These are phyloP conservation scores for Fusarium anthophilum DNA, from an alignment of 2,329 filamentous ascomycete genomes.

Conservation along the genomic window DNA sequence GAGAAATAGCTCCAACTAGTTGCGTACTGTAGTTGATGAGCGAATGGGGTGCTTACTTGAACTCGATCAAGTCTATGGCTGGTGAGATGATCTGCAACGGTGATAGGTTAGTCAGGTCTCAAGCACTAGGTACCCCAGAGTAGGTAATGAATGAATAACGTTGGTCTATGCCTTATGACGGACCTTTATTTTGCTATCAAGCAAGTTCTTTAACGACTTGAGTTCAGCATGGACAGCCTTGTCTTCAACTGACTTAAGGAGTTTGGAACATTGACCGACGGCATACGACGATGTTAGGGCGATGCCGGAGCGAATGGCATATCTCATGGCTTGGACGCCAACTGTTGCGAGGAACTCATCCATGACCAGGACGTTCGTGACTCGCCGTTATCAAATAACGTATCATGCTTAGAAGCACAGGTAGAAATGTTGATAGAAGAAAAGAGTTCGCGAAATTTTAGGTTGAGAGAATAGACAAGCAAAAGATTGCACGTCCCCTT, in stretches of 20 bases:
- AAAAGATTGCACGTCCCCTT: constrained; percentile 20
- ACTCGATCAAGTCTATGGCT: constrained; percentile 89
- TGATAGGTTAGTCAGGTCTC: constrained; percentile 17
- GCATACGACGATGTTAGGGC: constrained; percentile 86
- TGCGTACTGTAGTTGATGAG: background rate
- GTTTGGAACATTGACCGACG: constrained; percentile 80
- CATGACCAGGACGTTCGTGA: constrained; percentile 60
- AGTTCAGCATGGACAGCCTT: constrained; percentile 75
- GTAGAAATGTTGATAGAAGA: background rate
- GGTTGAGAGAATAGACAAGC: background rate
- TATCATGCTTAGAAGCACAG: constrained; percentile 22
- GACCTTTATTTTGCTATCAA: constrained; percentile 88
- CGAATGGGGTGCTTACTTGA: constrained; percentile 68
- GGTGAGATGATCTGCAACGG: constrained; percentile 80
- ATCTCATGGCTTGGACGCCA: constrained; percentile 82
- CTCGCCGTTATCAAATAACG: background rate
- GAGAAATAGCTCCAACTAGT: background rate
- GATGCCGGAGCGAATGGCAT: constrained; percentile 89
- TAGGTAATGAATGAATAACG: background rate
- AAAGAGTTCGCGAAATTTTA: background rate
- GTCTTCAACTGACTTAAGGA: constrained; percentile 81
- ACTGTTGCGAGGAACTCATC: constrained; percentile 68
- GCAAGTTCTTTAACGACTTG: constrained; percentile 72
- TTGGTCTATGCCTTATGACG: background rate
- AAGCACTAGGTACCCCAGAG: background rate